phyloP scores from a whole-genome alignment of 2,329 filamentous ascomycete genomes.

The Domatiomyces globalis region DNA sequence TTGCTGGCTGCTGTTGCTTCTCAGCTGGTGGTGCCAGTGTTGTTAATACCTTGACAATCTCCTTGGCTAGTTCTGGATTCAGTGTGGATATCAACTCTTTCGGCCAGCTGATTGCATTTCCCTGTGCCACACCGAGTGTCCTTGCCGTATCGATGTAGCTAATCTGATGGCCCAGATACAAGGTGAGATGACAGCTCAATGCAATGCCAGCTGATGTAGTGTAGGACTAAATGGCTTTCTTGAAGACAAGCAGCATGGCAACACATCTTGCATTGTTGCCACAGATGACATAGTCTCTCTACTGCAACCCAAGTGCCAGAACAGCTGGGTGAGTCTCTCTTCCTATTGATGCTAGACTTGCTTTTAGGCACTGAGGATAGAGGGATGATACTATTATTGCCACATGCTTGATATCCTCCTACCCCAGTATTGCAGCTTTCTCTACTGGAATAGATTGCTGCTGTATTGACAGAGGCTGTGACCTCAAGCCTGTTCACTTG shows the following conservation, averaged over 20 bases:
- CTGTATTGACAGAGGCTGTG: constrained; percentile 19
- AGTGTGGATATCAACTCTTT: constrained; percentile 86
- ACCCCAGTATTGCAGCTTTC: constrained; percentile 22
- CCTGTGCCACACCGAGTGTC: constrained; percentile 94
- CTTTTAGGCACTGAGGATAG: constrained; percentile 58
- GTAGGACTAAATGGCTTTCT: constrained; percentile 90
- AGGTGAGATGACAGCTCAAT: constrained; percentile 78
- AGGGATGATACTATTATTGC: constrained; percentile 75
- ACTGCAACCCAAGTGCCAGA: constrained; percentile 72
- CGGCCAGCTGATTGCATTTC: constrained; percentile 86
- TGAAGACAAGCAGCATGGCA: constrained; percentile 77
- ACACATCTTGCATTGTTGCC: constrained; percentile 82
- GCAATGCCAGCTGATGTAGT: constrained; percentile 72
- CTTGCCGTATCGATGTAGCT: constrained; percentile 72
- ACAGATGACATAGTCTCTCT: constrained; percentile 74
- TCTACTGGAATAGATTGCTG: constrained; percentile 20
- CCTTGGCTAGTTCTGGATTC: constrained; percentile 70
- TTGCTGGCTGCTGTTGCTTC: constrained; percentile 5
- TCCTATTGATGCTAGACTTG: constrained; percentile 44
- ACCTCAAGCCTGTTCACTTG: constrained; percentile 21
- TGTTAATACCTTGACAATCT: constrained; percentile 10
- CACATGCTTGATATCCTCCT: constrained; percentile 43
- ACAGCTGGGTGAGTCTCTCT: constrained; percentile 77
- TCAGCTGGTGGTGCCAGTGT: constrained; percentile 3
- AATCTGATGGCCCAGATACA: constrained; percentile 88